Base-by-base conservation (phyloP, 257 asterid species). In the Solanum lignicaule region DNA sequence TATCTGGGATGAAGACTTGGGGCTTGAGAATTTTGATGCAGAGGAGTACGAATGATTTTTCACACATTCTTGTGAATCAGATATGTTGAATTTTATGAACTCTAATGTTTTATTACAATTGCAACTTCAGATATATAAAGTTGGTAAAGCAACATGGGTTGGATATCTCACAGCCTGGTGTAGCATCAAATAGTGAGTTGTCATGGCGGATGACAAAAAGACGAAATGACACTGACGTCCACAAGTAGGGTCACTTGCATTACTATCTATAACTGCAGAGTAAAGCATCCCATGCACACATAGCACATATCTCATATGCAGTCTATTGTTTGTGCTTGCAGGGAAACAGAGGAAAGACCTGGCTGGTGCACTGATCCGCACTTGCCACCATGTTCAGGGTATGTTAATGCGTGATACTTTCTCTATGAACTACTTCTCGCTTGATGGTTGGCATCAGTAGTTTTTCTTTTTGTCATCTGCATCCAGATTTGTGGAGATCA, bases 361-460 rank as follows among this genome's bases (percentile, higher is more conserved):
- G 98, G 97, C 60, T 97, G 96, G 98, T 95, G 99, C 90, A n/a
- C 87, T 11, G 96, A 94, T 88, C 97, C 97, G 31, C 98, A 92
- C 81, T 86, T 95, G 93, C 98, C 99, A 83, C 99, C 98, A 25
- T 97, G 99, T 91, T 98, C 99, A 89, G 98, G 96, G 98, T 95
- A 95, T 48, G 96, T n/a, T 88, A 48, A 82, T 33, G 38, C n/a
- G 27, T 76, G 62, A 71, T 87, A 60, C 32, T 38, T 43, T 69
- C 36, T 9, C 74, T 65, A 69, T 31, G 1, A 76, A 71, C 52
- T 43, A 16, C 36, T 87, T 66, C 62, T 55, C 71, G 23, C 68
- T 86, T 76, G 3, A 48, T 82, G 86, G 43, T 20, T 8, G 69
- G 86, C 32, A 10, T 82, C 29, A 18, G 13, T 82, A 62, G 21